phyloP scores from a whole-genome alignment of 2,329 filamentous ascomycete genomes.

The Hymenoscyphus salicellus region DNA sequence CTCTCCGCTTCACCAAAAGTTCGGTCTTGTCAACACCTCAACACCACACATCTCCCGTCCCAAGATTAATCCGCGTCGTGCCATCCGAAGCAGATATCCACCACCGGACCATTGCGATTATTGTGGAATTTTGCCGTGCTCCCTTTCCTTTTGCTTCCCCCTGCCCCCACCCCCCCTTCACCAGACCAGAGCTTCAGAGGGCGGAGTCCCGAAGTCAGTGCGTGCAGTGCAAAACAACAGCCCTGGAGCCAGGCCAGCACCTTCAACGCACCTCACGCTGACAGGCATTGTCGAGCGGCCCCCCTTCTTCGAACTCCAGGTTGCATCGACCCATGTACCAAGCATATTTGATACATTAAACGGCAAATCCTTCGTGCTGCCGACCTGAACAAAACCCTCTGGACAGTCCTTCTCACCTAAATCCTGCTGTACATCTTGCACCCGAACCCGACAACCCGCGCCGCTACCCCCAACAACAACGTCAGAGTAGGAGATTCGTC shows the following conservation, averaged over 20 bases:
- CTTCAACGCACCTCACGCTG: neutral
- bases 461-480: neutral
- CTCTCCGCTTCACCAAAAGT: neutral
- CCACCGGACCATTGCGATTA: neutral
- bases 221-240: neutral
- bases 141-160: neutral
- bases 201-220: conserved; percentile 1
- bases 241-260: neutral
- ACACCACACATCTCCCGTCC: neutral
- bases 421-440: neutral
- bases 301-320: neutral
- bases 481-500: conserved; percentile 2
- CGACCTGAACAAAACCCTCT: conserved; percentile 1
- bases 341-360: conserved; percentile 3
- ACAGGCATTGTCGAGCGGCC: neutral
- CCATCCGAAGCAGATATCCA: neutral
- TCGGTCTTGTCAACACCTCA: neutral
- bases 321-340: conserved; percentile 1
- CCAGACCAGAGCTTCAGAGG: neutral
- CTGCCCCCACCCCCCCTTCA: too few species aligned
- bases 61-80: neutral
- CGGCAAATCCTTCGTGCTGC: conserved; percentile 3
- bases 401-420: neutral
- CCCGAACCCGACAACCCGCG: neutral
- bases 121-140: neutral